Base-by-base conservation (phyloP, 768 basidiomycete species). In the Lactifluus echinatus region DNA sequence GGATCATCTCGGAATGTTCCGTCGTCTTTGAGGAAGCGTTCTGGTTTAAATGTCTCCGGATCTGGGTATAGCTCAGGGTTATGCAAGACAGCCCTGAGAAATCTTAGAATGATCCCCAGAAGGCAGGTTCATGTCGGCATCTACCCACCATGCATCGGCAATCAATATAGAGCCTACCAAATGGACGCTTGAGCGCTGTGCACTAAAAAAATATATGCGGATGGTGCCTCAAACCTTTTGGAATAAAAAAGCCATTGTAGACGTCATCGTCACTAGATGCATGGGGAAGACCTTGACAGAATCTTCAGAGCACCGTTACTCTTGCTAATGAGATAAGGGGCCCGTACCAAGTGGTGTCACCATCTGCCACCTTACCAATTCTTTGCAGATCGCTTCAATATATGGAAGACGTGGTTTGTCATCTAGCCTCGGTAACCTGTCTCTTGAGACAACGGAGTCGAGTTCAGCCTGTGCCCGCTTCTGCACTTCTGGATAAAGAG, bases 391-490 rank as follows among this genome's bases (percentile, higher is more conserved):
- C 7, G 60, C 60, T 15, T 58, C 56, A 8, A 58, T 37, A 14
- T 57, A 61, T 2, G 56, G 60, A 23, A 61, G 40, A 8, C 37
- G 29, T 8, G 45, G 26, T 21, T 31, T 47, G 23, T 61, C 60
- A 4, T 61, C 60, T 1, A 57, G 42, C 1, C 5, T 43, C 14
- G 60, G 60, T 4, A 61, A 47, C 11, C 60, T 40, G 10, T 51
- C 36, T 26, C 56, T 40, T 29, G 45, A 40, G 1, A 53, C 14
- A 11, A 61, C 47, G 14, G n/a, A 17, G 57, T 61, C 60, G 2
- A 61, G 29, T 37, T 61, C 56, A 10, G 49, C 56, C 14, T 60
- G 59, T 17, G 59, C 59, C 4, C 37, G 37, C 24, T 29, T 50
- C 36, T 60, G 59, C 21, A 51, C 48, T 8, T 60, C 55, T 21